These are phyloP conservation scores for Phytophthora pini DNA, from an alignment of 352 stramenopile species.

Conservation along the genomic window DNA sequence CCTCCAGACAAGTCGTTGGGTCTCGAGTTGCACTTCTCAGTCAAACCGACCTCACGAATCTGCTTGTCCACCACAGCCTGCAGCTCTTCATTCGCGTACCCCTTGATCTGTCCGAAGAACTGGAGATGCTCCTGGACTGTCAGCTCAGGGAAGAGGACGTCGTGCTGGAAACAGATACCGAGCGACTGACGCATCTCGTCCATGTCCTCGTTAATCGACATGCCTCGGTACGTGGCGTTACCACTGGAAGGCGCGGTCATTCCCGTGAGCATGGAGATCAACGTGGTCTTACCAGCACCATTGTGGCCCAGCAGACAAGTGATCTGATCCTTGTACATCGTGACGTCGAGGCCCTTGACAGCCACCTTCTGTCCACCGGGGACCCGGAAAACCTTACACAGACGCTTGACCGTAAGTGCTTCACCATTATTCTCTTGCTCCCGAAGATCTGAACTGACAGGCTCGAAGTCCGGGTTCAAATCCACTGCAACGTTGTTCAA, in stretches of 20 bases:
- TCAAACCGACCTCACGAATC: slow-evolving; percentile 62
- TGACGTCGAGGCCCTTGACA: slow-evolving; percentile 85
- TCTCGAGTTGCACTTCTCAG: slow-evolving; percentile 53
- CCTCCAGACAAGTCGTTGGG: slow-evolving; percentile 75
- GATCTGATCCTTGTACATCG: slow-evolving; percentile 80
- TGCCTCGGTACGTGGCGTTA: slow-evolving; percentile 65
- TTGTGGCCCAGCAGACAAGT: slow-evolving; percentile 83
- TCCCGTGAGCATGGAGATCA: slow-evolving; percentile 82
- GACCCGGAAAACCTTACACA: slow-evolving; percentile 84
- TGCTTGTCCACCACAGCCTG: slow-evolving; percentile 35
- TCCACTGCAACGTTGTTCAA: slow-evolving; percentile 42
- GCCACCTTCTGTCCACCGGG: slow-evolving; percentile 85
- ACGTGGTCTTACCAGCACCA: slow-evolving; percentile 78
- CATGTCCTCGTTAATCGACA: slow-evolving; percentile 78
- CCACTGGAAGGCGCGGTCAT: slow-evolving; percentile 56
- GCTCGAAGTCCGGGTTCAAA: slow-evolving; percentile 56
- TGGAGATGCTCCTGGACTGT: slow-evolving; percentile 72
- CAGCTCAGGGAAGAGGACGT: slow-evolving; percentile 77
- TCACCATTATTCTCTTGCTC: slow-evolving; percentile 60
- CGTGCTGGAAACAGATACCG: slow-evolving; percentile 82
- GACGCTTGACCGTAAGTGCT: slow-evolving; percentile 54
- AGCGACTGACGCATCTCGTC: slow-evolving; percentile 67
- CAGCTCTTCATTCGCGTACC: slow-evolving; percentile 42
- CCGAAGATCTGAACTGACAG: slow-evolving; percentile 42
- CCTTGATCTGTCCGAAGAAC: slow-evolving; percentile 72